phyloP scores from a whole-genome alignment of 2,329 filamentous ascomycete genomes.

The Exophiala sideris region DNA sequence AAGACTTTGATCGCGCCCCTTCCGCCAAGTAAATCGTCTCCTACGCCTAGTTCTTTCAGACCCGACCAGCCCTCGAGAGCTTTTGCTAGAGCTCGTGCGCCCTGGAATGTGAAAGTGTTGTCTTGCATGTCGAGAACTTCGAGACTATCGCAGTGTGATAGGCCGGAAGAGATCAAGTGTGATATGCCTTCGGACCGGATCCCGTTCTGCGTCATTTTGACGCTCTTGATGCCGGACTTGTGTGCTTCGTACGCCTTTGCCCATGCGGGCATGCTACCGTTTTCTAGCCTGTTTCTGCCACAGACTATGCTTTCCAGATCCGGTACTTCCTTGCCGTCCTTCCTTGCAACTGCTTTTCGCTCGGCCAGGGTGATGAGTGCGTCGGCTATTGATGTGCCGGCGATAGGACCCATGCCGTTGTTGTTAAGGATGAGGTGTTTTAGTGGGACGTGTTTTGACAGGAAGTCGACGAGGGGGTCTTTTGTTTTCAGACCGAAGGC shows the following conservation, averaged over 20 bases:
- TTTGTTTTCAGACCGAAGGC: slow-evolving; percentile 95
- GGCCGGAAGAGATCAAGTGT: slow-evolving; percentile 72
- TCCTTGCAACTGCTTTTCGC: slow-evolving; percentile 71
- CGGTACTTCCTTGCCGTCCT: slow-evolving; percentile 66
- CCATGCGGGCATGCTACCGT: slow-evolving; percentile 95
- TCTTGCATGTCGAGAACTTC: slow-evolving; percentile 87
- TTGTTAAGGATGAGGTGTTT: slow-evolving; percentile 97
- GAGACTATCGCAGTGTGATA: slow-evolving; percentile 66
- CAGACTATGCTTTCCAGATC: slow-evolving; percentile 95
- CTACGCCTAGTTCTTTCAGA: slow-evolving; percentile 79
- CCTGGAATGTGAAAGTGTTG: slow-evolving; percentile 87
- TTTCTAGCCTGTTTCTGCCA: slow-evolving; percentile 91
- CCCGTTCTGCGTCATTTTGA: slow-evolving; percentile 98
- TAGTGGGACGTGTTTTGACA: slow-evolving; percentile 81
- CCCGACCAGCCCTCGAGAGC: slow-evolving; percentile 71
- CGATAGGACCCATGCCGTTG: slow-evolving; percentile 90
- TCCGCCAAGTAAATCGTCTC: slow-evolving; percentile 78
- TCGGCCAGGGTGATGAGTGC: slow-evolving; percentile 77
- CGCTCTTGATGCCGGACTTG: slow-evolving; percentile 68
- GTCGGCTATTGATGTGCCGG: slow-evolving; percentile 83
- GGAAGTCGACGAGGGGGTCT: slow-evolving; percentile 86
- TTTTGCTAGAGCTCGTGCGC: slow-evolving; percentile 72
- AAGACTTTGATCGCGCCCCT: slow-evolving; percentile 74
- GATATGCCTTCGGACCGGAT: slow-evolving; percentile 92
- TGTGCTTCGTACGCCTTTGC: slow-evolving; percentile 82